Conservation (phyloP, 2,329 filamentous ascomycete species). For the Fusarium annulatum region DNA sequence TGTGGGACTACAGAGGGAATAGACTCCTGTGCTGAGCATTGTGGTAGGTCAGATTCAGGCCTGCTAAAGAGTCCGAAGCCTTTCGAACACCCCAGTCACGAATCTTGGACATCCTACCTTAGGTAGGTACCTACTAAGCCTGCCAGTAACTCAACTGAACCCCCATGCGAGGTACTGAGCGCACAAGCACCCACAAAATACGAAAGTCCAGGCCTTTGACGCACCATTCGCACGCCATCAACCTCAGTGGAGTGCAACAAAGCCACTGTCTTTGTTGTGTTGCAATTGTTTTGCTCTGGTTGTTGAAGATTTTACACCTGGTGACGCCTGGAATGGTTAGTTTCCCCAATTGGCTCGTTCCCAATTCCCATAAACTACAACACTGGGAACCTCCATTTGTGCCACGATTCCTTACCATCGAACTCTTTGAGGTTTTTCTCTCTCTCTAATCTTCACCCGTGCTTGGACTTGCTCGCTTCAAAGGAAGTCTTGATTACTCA, state of each 20-base stretch:
- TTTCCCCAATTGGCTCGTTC: constrained; percentile 1
- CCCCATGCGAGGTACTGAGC: not conserved
- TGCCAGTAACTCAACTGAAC: constrained; percentile 11
- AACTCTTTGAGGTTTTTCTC: not conserved
- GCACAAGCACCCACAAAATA: constrained; percentile 32
- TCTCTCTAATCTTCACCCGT: not conserved
- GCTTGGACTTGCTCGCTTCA: not conserved
- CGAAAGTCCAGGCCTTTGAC: constrained; percentile 32
- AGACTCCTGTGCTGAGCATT: constrained; percentile 3
- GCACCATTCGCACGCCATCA: constrained; percentile 39
- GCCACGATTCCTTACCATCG: not conserved
- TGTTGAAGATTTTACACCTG: constrained; percentile 17
- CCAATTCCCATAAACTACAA: not conserved
- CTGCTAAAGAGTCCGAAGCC: constrained; percentile 21
- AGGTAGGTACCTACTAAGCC: not conserved
- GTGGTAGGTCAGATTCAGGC: constrained; percentile 35
- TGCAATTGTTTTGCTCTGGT: not conserved
- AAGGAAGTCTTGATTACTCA: constrained; percentile 5
- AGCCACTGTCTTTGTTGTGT: not conserved
- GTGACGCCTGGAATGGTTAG: constrained; percentile 6
- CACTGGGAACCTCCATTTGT: not conserved
- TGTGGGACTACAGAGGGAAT: constrained; percentile 20
- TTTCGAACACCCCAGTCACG: constrained; percentile 22
- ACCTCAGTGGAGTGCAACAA: constrained; percentile 14
- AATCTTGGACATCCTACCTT: constrained; percentile 2